Evolutionary conservation across 768 basidiomycete genomes (phyloP).

Genomic region (Auricularia sp.): DNA sequence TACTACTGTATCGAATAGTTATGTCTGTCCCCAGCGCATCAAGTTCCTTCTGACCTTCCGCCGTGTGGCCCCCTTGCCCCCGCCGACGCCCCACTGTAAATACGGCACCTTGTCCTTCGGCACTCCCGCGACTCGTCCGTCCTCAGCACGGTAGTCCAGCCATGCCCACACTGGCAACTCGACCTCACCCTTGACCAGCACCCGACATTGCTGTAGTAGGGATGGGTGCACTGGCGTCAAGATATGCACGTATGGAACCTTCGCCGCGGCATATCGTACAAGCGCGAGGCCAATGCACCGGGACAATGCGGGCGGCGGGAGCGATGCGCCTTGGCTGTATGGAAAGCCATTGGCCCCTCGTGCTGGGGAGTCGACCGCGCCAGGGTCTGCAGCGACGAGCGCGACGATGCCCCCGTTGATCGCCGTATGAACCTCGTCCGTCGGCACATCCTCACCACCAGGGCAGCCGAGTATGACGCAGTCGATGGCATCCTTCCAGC

Average conservation of each 20-base stretch:
- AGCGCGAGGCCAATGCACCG: slow-evolving; percentile 69
- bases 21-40: slow-evolving; percentile 63
- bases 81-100: slow-evolving; percentile 64
- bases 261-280: slow-evolving; percentile 35
- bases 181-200: slow-evolving; percentile 75
- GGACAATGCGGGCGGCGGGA: slow-evolving; percentile 52
- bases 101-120: slow-evolving; percentile 59
- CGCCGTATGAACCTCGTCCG: slow-evolving; percentile 56
- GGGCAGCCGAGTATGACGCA: slow-evolving; percentile 59
- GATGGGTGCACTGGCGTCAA: slow-evolving; percentile 62
- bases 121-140: slow-evolving; percentile 41
- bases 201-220: slow-evolving; percentile 30
- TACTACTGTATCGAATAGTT: neutral
- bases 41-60: slow-evolving; percentile 74
- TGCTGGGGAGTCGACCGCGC: slow-evolving; percentile 25
- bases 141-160: slow-evolving; percentile 54
- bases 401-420: slow-evolving; percentile 77
- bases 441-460: slow-evolving; percentile 70
- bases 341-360: slow-evolving; percentile 22
- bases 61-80: slow-evolving; percentile 62
- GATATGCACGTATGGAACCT: slow-evolving; percentile 43
- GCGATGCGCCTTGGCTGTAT: slow-evolving; percentile 46
- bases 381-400: slow-evolving; percentile 47
- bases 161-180: slow-evolving; percentile 83
- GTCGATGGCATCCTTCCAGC: slow-evolving; percentile 46